Evolutionary conservation across 352 stramenopile genomes (phyloP).

Genomic region (Globisporangium recalcitrans): DNA sequence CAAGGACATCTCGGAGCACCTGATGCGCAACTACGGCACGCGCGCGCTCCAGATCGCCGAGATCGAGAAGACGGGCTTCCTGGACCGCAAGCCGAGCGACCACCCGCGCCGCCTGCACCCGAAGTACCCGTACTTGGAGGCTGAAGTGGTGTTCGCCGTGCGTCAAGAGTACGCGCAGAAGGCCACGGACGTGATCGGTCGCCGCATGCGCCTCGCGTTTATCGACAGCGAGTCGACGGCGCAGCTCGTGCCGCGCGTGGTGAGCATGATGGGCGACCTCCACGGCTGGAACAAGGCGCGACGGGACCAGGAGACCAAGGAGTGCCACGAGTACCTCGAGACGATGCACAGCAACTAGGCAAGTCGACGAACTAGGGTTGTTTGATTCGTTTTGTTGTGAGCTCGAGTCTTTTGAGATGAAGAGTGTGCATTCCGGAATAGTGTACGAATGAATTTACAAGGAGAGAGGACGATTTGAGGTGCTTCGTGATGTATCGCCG

Average conservation of each 20-base stretch:
- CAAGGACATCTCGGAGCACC: slow-evolving; percentile 92
- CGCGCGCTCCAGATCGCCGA: slow-evolving; percentile 93
- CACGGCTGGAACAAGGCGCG: slow-evolving; percentile 81
- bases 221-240: slow-evolving; percentile 84
- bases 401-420: neutral
- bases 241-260: slow-evolving; percentile 78
- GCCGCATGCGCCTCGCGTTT: slow-evolving; percentile 91
- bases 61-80: slow-evolving; percentile 82
- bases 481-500: neutral
- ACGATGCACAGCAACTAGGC: slow-evolving; percentile 88
- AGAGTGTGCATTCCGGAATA: slow-evolving; percentile 1
- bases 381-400: neutral
- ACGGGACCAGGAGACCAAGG: slow-evolving; percentile 63
- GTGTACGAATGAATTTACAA: slow-evolving; percentile 14
- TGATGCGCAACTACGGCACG: slow-evolving; percentile 95
- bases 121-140: slow-evolving; percentile 95
- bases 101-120: slow-evolving; percentile 85
- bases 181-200: slow-evolving; percentile 90
- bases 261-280: slow-evolving; percentile 92
- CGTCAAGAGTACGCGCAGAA: slow-evolving; percentile 93
- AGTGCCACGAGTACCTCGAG: slow-evolving; percentile 71
- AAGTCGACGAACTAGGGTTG: neutral
- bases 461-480: neutral
- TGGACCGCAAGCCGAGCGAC: slow-evolving; percentile 80
- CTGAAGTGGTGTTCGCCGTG: slow-evolving; percentile 92